These are phyloP conservation scores for Rhodomyrtus psidioides DNA, from an alignment of 441 rosid genomes.

Conservation along the genomic window DNA sequence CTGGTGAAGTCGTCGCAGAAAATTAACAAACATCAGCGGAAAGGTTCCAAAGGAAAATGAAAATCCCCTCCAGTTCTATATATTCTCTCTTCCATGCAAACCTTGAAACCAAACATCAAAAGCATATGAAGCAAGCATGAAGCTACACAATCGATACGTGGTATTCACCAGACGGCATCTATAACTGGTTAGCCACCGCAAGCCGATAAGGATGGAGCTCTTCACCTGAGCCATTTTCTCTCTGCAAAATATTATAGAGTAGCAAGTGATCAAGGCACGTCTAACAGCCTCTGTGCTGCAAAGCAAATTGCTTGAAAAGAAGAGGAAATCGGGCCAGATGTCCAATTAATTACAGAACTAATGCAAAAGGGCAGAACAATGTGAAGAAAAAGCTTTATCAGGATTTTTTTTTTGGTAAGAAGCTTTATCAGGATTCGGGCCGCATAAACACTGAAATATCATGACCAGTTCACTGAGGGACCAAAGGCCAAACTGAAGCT, in stretches of 20 bases:
- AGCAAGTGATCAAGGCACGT: neutral
- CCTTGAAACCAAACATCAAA: constrained; percentile 12
- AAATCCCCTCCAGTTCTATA: neutral
- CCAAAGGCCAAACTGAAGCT: neutral
- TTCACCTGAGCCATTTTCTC: constrained; percentile 90
- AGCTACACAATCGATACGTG: neutral
- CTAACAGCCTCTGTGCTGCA: neutral
- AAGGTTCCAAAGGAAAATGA: neutral
- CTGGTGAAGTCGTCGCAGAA: neutral
- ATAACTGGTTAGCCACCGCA: neutral
- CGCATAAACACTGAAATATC: neutral
- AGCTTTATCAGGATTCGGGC: neutral
- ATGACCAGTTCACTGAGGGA: neutral
- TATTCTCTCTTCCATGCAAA: neutral
- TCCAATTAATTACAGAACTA: neutral
- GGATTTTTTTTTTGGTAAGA: neutral
- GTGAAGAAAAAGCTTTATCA: neutral
- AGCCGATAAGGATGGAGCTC: neutral
- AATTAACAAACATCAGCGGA: neutral
- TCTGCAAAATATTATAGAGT: constrained; percentile 34
- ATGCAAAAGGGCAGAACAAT: neutral
- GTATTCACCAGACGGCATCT: neutral
- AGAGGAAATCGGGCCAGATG: neutral
- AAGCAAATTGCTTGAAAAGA: neutral
- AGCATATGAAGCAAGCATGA: neutral